Evolutionary conservation across 2,329 filamentous ascomycete genomes (phyloP), one percentile per base, ranked within the genome.

Genomic region (Verticillium tricorpus): DNA sequence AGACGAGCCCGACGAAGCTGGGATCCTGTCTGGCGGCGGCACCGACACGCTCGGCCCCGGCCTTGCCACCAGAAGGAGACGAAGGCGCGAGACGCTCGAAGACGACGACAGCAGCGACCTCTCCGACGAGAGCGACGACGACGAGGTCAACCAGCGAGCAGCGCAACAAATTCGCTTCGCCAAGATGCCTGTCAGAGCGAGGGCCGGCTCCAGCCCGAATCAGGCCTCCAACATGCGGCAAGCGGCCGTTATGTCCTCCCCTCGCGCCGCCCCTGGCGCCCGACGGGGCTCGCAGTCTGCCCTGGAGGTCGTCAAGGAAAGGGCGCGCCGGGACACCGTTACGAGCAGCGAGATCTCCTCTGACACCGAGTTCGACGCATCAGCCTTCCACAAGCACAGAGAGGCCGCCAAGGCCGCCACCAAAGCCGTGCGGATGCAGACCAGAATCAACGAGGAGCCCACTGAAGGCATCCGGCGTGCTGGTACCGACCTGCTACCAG

Each of bases 91-190:
- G 74, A 89, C 91, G 73, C 85, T 92, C 78, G 90, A 93, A 67
- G 91, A 95, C 69, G 90, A 93, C 62, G 91, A 94, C 70, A 95
- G 91, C 74, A 93, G 90, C 70, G 91, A 94, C 69, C 78, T 94
- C 60, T 93, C 89, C 71, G 91, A 95, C 69, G 90, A 94, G 67
- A 94, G 90, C 68, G 91, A 95, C 58, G 89, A 92, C 61, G 83
- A 87, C 64, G 88, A 92, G 60, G 80, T 82, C 0, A 85, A 88
- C 60, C 80, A 83, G 64, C 76, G 90, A 60, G 89, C 91, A 55
- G 89, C 90, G 2, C 92, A 96, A 72, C 92, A 96, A 73, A 97
- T 98, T 73, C 93, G 94, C 71, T 99, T 99, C 75, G 88, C 90
- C 57, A 98, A 98, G 77, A 94, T 97, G 91, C 94, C 95, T 1